Base-by-base conservation (phyloP, 2,329 filamentous ascomycete genomes). In the Beauveria caledonica region DNA sequence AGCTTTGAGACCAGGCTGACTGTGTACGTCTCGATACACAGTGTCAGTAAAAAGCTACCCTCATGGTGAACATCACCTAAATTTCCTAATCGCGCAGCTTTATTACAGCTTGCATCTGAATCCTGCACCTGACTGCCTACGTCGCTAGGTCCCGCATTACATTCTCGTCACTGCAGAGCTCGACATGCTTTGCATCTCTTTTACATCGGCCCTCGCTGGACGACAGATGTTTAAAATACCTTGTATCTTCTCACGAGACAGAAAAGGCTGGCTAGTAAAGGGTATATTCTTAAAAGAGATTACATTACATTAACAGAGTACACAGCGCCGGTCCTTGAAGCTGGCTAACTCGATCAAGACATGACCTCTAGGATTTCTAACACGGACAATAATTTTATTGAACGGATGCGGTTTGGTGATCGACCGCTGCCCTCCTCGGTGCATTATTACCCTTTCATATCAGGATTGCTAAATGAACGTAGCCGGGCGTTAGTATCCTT, bases 391-490 rank as follows among this genome's bases (percentile, higher is more conserved):
- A 45, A 46, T 15, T 42, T 50, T 15, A 45, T 50, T 33, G 44
- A 46, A 19, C 36, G 27, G 21, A 58, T 42, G 55, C 55, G 51
- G 55, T 58, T 58, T 10, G 55, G 42, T 15, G 55, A 58, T 19
- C 45, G 45, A 7, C 36, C 23, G 15, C 55, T 10, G 7, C 44
- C 21, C 11, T 46, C 23, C 29, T 50, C 45, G 17, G 33, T 27
- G 33, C 51, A 42, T 1, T 8, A 15, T 29, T 44, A 9, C 55
- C 55, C 55, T 50, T 9, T 15, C 5, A 3, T n/a, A n/a, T n/a
- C n/a, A 39, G 19, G 7, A 4, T 57, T 39, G 39, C 42, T 3
- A 9, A 21, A 10, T 17, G 13, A 17, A 13, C 6, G n/a, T 29
- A n/a, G 11, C 9, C 7, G 5, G 27, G n/a, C n/a, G 13, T 15